phyloP scores from a whole-genome alignment of 1,139 yeast genomes.

The Waltiozyma sp. region DNA sequence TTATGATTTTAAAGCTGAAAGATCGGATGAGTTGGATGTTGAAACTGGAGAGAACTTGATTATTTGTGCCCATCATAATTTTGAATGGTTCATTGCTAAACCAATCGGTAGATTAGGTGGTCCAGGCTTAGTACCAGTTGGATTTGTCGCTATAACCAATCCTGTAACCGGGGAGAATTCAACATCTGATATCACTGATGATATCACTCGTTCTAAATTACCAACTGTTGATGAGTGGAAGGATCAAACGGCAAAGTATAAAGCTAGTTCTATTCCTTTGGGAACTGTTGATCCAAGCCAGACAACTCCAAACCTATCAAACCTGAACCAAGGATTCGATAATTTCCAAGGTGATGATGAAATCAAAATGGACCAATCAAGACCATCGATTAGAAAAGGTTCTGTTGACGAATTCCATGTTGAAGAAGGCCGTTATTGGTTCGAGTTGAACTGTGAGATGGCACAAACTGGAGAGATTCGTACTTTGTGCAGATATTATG shows the following conservation, averaged over 20 bases:
- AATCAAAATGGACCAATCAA: constrained; percentile 11
- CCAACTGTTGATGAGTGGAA: constrained; percentile 98
- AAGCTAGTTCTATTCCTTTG: constrained; percentile 80
- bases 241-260: constrained; percentile 78
- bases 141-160: constrained; percentile 80
- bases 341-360: constrained; percentile 1
- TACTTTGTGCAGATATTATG: constrained; percentile 79
- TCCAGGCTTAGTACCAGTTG: constrained; percentile 90
- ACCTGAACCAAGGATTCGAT: too few relatives aligned
- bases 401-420: constrained; percentile 73
- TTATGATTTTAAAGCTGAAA: constrained; percentile 81
- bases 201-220: constrained; percentile 52
- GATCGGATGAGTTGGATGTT: constrained; percentile 79
- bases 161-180: constrained; percentile 48
- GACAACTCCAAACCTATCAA: neutral
- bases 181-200: constrained; percentile 36
- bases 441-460: constrained; percentile 59
- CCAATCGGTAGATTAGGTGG: constrained; percentile 94
- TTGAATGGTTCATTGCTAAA: constrained; percentile 96
- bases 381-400: constrained; percentile 38
- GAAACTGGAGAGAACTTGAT: constrained; percentile 80
- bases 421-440: constrained; percentile 87
- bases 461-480: constrained; percentile 54
- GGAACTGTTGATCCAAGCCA: constrained; percentile 23
- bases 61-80: constrained; percentile 91